Percentiles rank a stretch among this genome's conserved stretches.
Conservation (phyloP, 345 rosid species). For the Capsella bursapastoris region DNA sequence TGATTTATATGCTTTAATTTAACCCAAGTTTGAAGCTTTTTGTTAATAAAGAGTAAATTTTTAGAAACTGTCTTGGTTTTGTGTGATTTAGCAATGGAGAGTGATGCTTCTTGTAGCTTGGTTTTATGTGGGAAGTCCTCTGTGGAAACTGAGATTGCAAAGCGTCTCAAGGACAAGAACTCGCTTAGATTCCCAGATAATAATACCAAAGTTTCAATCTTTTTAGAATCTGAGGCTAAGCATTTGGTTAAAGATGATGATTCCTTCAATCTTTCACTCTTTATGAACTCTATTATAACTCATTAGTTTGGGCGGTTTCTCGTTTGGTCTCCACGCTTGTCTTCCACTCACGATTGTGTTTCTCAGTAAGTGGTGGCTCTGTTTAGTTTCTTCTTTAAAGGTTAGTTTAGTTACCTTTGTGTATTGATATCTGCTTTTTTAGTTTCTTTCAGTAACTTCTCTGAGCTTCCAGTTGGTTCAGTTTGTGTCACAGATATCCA, state of each 20-base stretch:
- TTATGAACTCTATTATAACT: constrained; percentile 64
- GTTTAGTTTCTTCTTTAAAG: not conserved
- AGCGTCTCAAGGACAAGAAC: constrained; percentile 50
- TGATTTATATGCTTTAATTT: not conserved
- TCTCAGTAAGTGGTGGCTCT: constrained; percentile 59
- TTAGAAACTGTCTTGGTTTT: not conserved
- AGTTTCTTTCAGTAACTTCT: constrained; percentile 65
- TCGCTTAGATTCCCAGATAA: constrained; percentile 57
- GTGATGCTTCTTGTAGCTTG: constrained; percentile 48
- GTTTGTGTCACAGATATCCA: constrained; percentile 83
- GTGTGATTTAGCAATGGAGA: constrained; percentile 59
- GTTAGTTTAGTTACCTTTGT: not conserved
- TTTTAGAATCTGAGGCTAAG: constrained; percentile 57
- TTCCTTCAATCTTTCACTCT: constrained; percentile 51
- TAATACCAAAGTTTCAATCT: constrained; percentile 43
- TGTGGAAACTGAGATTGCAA: constrained; percentile 58
- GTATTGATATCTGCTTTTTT: constrained; percentile 25
- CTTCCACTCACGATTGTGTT: constrained; percentile 82
- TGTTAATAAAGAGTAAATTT: not conserved
- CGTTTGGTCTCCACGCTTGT: constrained; percentile 77
- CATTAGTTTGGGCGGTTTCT: constrained; percentile 72
- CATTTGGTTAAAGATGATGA: constrained; percentile 40
- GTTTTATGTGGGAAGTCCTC: constrained; percentile 70
- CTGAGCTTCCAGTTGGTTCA: constrained; percentile 83
- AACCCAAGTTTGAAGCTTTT: not conserved